Evolutionary conservation across 805 yeast species (phyloP), one percentile per base, ranked within the genome.

Genomic region (Candida krabiensis): DNA sequence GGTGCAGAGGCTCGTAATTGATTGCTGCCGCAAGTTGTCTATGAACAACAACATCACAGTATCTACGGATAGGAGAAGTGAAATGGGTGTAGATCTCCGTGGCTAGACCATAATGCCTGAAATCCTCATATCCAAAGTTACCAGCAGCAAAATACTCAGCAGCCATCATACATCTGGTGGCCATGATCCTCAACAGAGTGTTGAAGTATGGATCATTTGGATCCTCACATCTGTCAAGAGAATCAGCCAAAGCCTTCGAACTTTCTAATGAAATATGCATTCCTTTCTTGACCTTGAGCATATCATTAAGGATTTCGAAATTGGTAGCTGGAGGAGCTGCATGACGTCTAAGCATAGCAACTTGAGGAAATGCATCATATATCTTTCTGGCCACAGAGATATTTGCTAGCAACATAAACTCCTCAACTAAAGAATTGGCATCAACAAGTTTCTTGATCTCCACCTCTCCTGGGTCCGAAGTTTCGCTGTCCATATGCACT

Each of bases 91-190:
- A 93, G 31, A 93, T 93, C 52, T 90, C 97, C 36, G 91, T 89
- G 3, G 99, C 99, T 47, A 93, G 73, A 61, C 99, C 99, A 63
- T 93, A 93, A 71, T 93, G 99, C 46, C 83, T 79, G 70, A 87
- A 93, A 48, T 93, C 99, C 11, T 95, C 80, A 57, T 88, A 87
- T 8, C 95, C 86, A 55, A 73, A 87, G 12, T 85, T 80, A 7
- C 99, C 98, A 0, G 96, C 79, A 9, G 95, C 81, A 67, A 93
- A 93, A 59, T 93, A 93, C 60, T 91, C 97, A 2, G 99, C 99
- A 2, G 99, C 96, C 85, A 89, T 87, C 99, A 93, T 93, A 66
- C 98, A 91, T 55, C 99, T 77, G 0, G 99, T 93, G 6, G 97
- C 93, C 96, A 93, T 84, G 49, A 93, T 93, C 63, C 99, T 81